Conservation (phyloP, 225 moss, liverwort and hornwort species). For the Polytrichum formosum region DNA sequence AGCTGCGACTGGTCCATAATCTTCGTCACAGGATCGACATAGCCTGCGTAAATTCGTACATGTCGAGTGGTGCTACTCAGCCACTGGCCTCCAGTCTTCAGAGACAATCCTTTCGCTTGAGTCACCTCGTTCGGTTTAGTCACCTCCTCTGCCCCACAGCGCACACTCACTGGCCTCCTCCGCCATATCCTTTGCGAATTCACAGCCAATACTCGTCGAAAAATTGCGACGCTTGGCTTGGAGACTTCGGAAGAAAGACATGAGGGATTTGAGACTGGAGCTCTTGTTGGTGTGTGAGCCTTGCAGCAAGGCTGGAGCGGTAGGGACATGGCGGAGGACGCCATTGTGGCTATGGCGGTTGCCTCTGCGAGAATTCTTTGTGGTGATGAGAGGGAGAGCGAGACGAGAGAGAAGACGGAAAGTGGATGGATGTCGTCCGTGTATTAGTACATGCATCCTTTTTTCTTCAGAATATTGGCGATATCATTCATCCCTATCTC, state of each 20-base stretch:
- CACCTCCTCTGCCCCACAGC: conserved; percentile 34
- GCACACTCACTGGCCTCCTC: conserved; percentile 27
- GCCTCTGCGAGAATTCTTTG: too few relatives aligned
- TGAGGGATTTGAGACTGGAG: neutral
- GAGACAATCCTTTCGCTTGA: conserved; percentile 53
- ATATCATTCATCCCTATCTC: too few relatives aligned
- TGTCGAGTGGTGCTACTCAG: conserved; percentile 93
- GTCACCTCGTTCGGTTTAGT: conserved; percentile 27
- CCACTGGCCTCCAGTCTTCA: conserved; percentile 81
- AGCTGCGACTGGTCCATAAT: conserved; percentile 84
- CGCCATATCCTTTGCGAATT: conserved; percentile 11
- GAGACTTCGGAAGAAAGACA: neutral
- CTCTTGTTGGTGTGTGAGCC: neutral
- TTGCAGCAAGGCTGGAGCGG: conserved; percentile 16
- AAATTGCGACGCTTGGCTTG: conserved; percentile 9
- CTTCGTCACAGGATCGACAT: conserved; percentile 61
- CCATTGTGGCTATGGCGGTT: conserved; percentile 33
- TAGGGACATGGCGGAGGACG: conserved; percentile 24
- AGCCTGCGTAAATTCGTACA: conserved; percentile 77
- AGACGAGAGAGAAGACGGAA: too few relatives aligned
- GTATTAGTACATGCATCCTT: too few relatives aligned
- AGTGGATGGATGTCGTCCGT: too few relatives aligned
- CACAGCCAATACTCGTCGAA: conserved; percentile 23
- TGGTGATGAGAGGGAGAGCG: too few relatives aligned
- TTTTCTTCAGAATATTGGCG: too few relatives aligned